These are phyloP conservation scores for Tylopilus subfusipes DNA, from an alignment of 768 basidiomycete genomes.

Conservation along the genomic window DNA sequence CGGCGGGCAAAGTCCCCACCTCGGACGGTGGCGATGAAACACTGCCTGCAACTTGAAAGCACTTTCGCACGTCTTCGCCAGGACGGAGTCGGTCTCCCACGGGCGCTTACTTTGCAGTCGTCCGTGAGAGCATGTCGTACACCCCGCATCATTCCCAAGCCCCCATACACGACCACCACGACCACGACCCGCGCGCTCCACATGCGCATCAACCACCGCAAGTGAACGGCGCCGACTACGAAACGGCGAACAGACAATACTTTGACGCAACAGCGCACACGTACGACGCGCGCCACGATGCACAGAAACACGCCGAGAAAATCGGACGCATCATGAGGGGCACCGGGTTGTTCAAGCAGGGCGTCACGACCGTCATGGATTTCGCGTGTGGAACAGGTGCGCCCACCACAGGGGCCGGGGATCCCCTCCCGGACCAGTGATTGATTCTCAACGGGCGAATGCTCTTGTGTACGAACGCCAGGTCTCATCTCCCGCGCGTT, in stretches of 20 bases:
- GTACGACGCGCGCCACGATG: conserved; percentile 25
- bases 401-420: background rate
- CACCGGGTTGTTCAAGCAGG: conserved; percentile 49
- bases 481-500: conserved; percentile 63
- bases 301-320: conserved; percentile 18
- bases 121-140: background rate
- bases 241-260: conserved; percentile 24
- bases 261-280: conserved; percentile 25
- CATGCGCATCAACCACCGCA: background rate
- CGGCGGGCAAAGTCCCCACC: no score
- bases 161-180: background rate
- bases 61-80: background rate
- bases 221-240: conserved; percentile 4
- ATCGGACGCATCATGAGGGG: conserved; percentile 29
- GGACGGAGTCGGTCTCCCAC: no score
- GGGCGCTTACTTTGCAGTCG: no score
- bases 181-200: background rate
- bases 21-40: background rate
- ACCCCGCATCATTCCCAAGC: no score
- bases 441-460: background rate
- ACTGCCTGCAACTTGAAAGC: no score
- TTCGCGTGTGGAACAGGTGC: conserved; percentile 73
- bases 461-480: conserved; percentile 30
- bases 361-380: conserved; percentile 60
- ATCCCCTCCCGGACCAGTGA: no score